phyloP scores from a whole-genome alignment of 2,329 filamentous ascomycete species.

The Bipolaris zeicola region DNA sequence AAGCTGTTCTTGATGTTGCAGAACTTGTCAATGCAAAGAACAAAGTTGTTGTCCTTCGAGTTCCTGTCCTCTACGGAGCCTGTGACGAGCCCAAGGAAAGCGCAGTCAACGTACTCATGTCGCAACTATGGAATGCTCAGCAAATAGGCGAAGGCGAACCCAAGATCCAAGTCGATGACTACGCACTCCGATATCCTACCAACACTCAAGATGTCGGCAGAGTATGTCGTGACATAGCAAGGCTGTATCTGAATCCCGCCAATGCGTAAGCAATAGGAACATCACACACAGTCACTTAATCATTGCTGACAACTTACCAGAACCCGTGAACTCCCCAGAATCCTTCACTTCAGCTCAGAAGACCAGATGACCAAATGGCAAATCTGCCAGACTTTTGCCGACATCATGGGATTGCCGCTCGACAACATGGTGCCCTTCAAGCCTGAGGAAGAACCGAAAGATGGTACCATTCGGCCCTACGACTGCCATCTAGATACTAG shows the following conservation, averaged over 20 bases:
- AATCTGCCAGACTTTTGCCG: conserved; percentile 77
- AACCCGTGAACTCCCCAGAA: conserved; percentile 63
- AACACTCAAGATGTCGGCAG: conserved; percentile 86
- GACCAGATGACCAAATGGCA: conserved; percentile 88
- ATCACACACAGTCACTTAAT: not conserved
- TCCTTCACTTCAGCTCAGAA: conserved; percentile 86
- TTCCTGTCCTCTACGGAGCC: conserved; percentile 85
- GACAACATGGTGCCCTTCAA: conserved; percentile 63
- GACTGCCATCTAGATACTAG: conserved; percentile 86
- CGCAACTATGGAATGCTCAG: conserved; percentile 75
- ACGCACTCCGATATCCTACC: conserved; percentile 82
- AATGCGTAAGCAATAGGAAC: conserved; percentile 30
- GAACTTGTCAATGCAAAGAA: conserved; percentile 20
- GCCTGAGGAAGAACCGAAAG: conserved; percentile 71
- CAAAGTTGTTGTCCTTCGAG: conserved; percentile 68
- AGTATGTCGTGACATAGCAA: conserved; percentile 75
- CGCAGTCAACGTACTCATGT: conserved; percentile 81
- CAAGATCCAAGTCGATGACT: conserved; percentile 79
- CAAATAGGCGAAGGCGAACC: conserved; percentile 56
- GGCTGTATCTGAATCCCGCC: conserved; percentile 60
- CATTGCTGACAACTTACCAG: conserved; percentile 1
- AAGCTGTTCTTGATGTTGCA: conserved; percentile 70
- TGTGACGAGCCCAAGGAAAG: conserved; percentile 71
- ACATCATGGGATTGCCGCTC: conserved; percentile 76
- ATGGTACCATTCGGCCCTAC: conserved; percentile 77